Evolutionary conservation across 768 basidiomycete genomes (phyloP), one percentile per base, ranked within the genome.

Genomic region (Russula sp.): DNA sequence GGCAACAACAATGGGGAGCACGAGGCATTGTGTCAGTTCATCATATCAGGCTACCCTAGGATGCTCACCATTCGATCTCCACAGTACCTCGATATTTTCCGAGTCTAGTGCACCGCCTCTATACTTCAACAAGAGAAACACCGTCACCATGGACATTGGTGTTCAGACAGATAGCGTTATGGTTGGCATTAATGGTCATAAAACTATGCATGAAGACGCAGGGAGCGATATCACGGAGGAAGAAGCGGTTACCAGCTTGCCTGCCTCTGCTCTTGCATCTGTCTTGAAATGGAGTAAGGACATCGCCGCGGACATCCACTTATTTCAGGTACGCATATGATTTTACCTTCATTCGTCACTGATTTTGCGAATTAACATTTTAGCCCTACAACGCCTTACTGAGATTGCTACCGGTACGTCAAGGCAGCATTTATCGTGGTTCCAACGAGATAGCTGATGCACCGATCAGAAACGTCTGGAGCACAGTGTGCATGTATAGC

Each of bases 201-300:
- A 63, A 20, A 73, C 70, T 49, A 57, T 68, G n/a, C 73, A 75
- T 60, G 75, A 70, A 63, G 69, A 71, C 26, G 68, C 69, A 42
- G 79, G 73, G 64, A 59, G 71, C 42, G 77, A 79, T 52, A 68
- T 72, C 18, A 76, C 77, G 3, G 82, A 84, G 49, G 82, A 83
- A 56, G 83, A 83, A 65, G 84, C 85, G 18, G 72, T 75, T 57
- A 80, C 81, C 1, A 81, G 79, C n/a, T 71, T 88, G 42, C 79
- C 79, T 64, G 85, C 86, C 18, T 76, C 81, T 54, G 85, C 89
- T 71, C 75, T 89, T 14, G 83, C 84, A 26, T 83, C 86, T 0
- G 88, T 90, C 56, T 77, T 89, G 36, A 86, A 84, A 69, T 88
- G 86, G 83, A 88, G 85, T 69, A 86, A 87, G 71, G 84, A 87